These are phyloP conservation scores for Tremella fuciformis DNA, from an alignment of 768 basidiomycete genomes.

Conservation along the genomic window DNA sequence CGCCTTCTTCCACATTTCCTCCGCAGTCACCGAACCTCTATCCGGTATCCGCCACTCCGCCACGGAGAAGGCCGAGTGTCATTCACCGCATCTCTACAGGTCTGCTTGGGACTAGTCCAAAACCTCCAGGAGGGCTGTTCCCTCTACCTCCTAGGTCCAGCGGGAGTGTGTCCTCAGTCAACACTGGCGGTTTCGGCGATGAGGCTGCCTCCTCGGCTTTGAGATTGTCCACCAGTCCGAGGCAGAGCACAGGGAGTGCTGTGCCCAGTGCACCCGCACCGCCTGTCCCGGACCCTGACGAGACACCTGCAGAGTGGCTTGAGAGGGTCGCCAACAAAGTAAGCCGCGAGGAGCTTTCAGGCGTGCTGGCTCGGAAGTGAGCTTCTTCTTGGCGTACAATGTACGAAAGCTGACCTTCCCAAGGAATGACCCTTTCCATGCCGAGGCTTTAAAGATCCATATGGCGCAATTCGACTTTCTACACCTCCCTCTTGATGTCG, in stretches of 20 bases:
- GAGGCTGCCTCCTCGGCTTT: slow-evolving; percentile 21
- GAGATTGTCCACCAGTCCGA: slow-evolving; percentile 27
- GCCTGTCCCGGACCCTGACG: slow-evolving; percentile 53
- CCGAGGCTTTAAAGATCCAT: slow-evolving; percentile 66
- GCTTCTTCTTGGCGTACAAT: slow-evolving; percentile 25
- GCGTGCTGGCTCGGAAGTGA: slow-evolving; percentile 77
- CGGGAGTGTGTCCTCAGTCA: slow-evolving; percentile 32
- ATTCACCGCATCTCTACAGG: slow-evolving; percentile 38
- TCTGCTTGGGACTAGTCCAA: slow-evolving; percentile 26
- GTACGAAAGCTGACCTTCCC: background rate
- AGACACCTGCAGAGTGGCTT: slow-evolving; percentile 70
- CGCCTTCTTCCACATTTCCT: slow-evolving; percentile 20
- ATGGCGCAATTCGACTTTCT: slow-evolving; percentile 74
- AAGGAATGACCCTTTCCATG: slow-evolving; percentile 71
- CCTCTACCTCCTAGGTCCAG: slow-evolving; percentile 43
- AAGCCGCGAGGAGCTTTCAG: slow-evolving; percentile 73
- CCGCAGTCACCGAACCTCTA: slow-evolving; percentile 30
- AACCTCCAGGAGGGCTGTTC: slow-evolving; percentile 36
- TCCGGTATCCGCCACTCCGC: slow-evolving; percentile 36
- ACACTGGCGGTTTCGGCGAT: slow-evolving; percentile 6
- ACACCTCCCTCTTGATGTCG: slow-evolving; percentile 80
- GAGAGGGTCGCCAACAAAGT: slow-evolving; percentile 63
- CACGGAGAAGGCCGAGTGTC: slow-evolving; percentile 34
- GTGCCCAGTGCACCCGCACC: slow-evolving; percentile 11
- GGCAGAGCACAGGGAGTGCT: slow-evolving; percentile 32